A percentile compares a stretch with the other conserved stretches of the same genome.
Evolutionary conservation across 805 yeast genomes (phyloP).

Genomic region (Ogataea degrootiae): DNA sequence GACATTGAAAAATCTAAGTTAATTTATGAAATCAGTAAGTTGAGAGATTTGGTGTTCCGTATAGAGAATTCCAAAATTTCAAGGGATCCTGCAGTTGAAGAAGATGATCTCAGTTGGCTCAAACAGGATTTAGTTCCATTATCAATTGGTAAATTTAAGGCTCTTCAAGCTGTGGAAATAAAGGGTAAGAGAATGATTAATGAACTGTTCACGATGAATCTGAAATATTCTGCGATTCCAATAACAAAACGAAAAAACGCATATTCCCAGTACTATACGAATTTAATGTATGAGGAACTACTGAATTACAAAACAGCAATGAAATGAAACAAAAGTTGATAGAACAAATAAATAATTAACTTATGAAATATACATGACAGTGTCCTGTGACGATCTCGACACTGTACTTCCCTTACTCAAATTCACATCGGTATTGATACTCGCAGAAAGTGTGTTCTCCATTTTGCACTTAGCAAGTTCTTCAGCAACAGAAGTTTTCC

Average conservation of each 20-base stretch:
- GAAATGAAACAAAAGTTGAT: background rate
- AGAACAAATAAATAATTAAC: background rate
- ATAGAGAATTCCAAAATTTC: background rate
- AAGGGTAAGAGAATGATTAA: background rate
- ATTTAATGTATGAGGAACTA: slow-evolving; percentile 4
- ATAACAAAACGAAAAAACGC: background rate
- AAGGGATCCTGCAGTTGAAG: background rate
- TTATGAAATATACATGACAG: too few relatives aligned
- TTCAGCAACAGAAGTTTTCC: too few relatives aligned
- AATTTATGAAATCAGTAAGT: slow-evolving; percentile 9
- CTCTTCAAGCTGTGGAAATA: background rate
- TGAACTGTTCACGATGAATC: background rate
- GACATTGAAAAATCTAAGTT: slow-evolving; percentile 9
- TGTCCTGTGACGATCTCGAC: too few relatives aligned
- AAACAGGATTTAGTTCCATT: background rate
- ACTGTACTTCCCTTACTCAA: too few relatives aligned
- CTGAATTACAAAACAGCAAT: background rate
- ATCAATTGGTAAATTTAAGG: background rate
- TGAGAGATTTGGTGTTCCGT: slow-evolving; percentile 10
- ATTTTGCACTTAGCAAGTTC: too few relatives aligned
- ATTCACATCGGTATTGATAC: too few relatives aligned
- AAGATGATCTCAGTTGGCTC: slow-evolving; percentile 3
- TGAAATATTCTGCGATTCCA: background rate
- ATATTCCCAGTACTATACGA: background rate
- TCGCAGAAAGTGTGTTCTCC: too few relatives aligned